Conservation (phyloP, 257 asterid species). For the Gynochthodes officinalis region DNA sequence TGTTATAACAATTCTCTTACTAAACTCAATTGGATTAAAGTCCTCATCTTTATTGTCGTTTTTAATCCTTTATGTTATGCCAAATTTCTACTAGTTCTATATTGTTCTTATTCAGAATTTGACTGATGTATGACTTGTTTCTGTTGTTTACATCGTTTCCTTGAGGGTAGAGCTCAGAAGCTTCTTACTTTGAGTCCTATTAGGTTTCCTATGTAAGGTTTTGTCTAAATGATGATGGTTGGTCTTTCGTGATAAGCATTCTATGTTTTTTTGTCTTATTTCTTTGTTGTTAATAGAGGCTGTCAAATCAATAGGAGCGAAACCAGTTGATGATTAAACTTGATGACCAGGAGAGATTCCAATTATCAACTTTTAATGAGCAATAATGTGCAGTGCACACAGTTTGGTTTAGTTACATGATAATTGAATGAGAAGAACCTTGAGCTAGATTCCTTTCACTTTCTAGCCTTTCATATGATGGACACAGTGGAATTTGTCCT, state of each 20-base stretch:
- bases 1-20: too few species aligned
- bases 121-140: not conserved
- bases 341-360: not conserved
- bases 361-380: not conserved
- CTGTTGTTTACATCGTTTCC: too few species aligned
- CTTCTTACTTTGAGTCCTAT: not conserved
- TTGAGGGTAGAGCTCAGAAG: not conserved
- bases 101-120: not conserved
- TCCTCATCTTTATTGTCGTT: too few species aligned
- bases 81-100: not conserved
- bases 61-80: not conserved
- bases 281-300: not conserved
- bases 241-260: not conserved
- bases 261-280: not conserved
- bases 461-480: not conserved
- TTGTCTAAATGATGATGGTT: not conserved
- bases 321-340: not conserved
- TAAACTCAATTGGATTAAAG: too few species aligned
- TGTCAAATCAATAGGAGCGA: not conserved
- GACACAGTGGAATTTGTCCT: not conserved
- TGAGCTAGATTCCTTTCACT: not conserved
- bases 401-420: not conserved
- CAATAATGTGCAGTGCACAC: not conserved
- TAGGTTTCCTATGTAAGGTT: not conserved
- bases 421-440: not conserved